Base-by-base conservation (phyloP, 371 early-diverging fungal genomes). In the Syncephalastrum monosporum region DNA sequence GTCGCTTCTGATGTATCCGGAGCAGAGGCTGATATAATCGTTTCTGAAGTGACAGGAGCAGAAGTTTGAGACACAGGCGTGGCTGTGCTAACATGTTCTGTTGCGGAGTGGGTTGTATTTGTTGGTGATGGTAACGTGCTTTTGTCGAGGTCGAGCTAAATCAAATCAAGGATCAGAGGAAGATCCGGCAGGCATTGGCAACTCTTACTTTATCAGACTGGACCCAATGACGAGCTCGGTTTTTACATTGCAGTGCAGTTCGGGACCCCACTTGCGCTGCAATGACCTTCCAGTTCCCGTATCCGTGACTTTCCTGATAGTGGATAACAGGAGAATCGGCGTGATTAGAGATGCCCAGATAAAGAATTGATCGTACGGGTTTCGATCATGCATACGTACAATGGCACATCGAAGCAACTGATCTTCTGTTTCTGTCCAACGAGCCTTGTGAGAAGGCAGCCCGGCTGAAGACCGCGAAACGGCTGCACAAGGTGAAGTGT, bases 281-380 rank as follows among this genome's bases (percentile, higher is more conserved):
- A 33, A 89, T 81, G 3, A 58, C 57, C 50, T 81, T 83, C 90
- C 90, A 89, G 45, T 82, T 77, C 13, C 89, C 89, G 53, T 82
- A 80, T 1, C 89, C 88, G 61, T 77, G 72, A 43, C 70, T 60
- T 57, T 67, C 57, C 83, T 85, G 57, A 41, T 42, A n/a, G 16
- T 51, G 38, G 10, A 13, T 33, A 29, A 17, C 33, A 17, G n/a
- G 16, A 51, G 46, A 42, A 45, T 24, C 42, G 33, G 0, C 38
- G 38, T 44, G 42, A 44, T 23, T 15, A 27, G 41, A 38, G 4
- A 16, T 33, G 38, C 38, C 38, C 0, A 6, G 38, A 33, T 33
- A 33, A 33, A 5, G 5, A 10, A 27, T 27, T 21, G 21, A 7
- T 29, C 16, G 19, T 49, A 23, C 13, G n/a, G 38, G 25, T 16